phyloP scores from a whole-genome alignment of 306 rosid species.

The Trifolium dubium region DNA sequence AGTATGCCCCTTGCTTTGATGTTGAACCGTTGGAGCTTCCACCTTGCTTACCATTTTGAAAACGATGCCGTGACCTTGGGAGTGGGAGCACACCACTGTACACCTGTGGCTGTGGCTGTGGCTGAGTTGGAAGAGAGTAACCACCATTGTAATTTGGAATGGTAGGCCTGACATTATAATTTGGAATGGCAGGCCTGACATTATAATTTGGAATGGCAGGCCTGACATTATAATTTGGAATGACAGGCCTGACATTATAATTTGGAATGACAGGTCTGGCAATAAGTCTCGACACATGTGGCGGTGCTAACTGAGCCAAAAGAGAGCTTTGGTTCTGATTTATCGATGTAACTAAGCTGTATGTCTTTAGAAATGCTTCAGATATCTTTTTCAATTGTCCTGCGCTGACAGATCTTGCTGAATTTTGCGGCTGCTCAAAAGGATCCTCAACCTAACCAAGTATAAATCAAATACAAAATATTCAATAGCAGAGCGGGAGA shows the following conservation, averaged over 20 bases:
- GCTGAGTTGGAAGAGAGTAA: conserved; percentile 44
- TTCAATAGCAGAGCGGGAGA: conserved; percentile 40
- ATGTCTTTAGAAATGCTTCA: conserved; percentile 51
- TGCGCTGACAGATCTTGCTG: conserved; percentile 63
- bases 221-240: conserved; percentile 3
- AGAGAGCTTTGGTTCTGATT: conserved; percentile 46
- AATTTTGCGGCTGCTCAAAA: conserved; percentile 78
- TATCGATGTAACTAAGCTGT: conserved; percentile 41
- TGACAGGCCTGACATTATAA: conserved; percentile 13
- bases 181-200: neutral
- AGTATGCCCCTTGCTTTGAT: conserved; percentile 36
- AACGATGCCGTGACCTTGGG: conserved; percentile 25
- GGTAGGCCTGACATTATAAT: conserved; percentile 10
- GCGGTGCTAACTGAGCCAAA: conserved; percentile 54
- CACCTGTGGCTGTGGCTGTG: conserved; percentile 49
- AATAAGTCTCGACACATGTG: conserved; percentile 39
- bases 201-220: conserved; percentile 19
- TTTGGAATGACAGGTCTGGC: neutral
- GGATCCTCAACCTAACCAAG: conserved; percentile 87
- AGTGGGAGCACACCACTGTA: neutral
- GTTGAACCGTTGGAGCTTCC: conserved; percentile 36
- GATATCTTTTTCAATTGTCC: conserved; percentile 62
- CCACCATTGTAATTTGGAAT: conserved; percentile 13
- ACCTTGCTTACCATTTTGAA: conserved; percentile 35
- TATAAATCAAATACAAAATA: conserved; percentile 37